phyloP scores from a whole-genome alignment of 306 rosid species.

The Psophocarpus tetragonolobus region DNA sequence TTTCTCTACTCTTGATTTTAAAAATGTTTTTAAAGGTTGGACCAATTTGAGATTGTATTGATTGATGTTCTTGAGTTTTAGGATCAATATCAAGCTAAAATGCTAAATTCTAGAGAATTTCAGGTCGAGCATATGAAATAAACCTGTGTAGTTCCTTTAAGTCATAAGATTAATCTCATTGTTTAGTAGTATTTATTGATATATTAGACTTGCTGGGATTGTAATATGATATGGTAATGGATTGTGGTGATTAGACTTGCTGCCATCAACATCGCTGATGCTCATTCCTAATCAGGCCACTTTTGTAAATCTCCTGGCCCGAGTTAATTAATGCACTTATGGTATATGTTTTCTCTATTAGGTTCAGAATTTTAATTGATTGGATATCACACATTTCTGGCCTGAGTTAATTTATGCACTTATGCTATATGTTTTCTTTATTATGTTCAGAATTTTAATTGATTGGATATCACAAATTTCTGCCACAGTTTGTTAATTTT shows the following conservation, averaged over 20 bases:
- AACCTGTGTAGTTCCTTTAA: not conserved
- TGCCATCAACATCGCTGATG: not conserved
- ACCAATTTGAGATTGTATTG: slow-evolving; percentile 2
- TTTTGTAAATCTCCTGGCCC: slow-evolving; percentile 1
- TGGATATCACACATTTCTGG: not conserved
- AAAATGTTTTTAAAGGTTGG: slow-evolving; percentile 7
- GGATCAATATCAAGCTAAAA: slow-evolving; percentile 28
- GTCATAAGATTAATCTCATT: not conserved
- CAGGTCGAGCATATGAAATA: slow-evolving; percentile 4
- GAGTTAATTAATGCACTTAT: not conserved
- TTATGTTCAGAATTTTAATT: slow-evolving; percentile 3
- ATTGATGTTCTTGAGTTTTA: slow-evolving; percentile 32
- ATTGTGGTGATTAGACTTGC: slow-evolving; percentile 28
- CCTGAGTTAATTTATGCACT: not conserved
- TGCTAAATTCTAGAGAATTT: slow-evolving; percentile 30
- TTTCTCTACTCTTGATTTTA: slow-evolving; percentile 12
- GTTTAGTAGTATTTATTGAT: slow-evolving; percentile 17
- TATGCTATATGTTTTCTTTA: slow-evolving; percentile 3
- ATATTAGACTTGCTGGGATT: slow-evolving; percentile 1
- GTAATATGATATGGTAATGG: slow-evolving; percentile 10
- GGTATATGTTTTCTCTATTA: slow-evolving; percentile 3
- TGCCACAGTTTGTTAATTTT: not conserved
- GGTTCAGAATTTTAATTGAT: not conserved
- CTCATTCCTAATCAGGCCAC: slow-evolving; percentile 9
- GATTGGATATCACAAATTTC: not conserved